Evolutionary conservation across 306 rosid species (phyloP).

Genomic region (Quillaja saponaria): DNA sequence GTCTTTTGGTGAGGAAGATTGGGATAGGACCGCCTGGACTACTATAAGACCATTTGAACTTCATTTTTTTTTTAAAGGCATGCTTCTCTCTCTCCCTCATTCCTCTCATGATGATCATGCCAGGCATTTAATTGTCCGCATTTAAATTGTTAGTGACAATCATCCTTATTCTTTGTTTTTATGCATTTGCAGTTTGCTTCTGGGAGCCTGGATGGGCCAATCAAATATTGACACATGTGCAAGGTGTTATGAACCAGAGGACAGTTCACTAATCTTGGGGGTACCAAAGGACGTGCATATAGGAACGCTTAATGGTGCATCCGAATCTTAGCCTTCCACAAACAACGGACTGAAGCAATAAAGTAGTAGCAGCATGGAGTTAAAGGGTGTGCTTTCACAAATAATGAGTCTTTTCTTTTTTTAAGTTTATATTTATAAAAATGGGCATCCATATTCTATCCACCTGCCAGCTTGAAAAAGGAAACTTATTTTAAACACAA

Average conservation of each 20-base stretch:
- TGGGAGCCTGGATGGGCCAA: constrained; percentile 94
- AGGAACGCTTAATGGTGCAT: constrained; percentile 17
- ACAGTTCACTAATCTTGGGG: constrained; percentile 24
- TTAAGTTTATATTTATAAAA: constrained; percentile 23
- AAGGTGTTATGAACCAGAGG: not conserved
- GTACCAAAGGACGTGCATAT: constrained; percentile 27
- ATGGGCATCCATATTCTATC: constrained; percentile 18
- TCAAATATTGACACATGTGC: constrained; percentile 58
- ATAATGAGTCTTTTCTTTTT: not conserved
- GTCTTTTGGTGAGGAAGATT: too few relatives aligned
- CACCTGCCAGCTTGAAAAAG: constrained; percentile 21
- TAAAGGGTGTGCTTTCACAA: too few relatives aligned
- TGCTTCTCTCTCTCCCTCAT: not conserved
- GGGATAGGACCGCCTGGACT: too few relatives aligned
- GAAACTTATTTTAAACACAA: not conserved
- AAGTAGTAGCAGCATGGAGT: constrained; percentile 17
- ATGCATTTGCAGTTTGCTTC: constrained; percentile 80
- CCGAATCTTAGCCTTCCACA: constrained; percentile 23
- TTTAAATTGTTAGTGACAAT: too few relatives aligned
- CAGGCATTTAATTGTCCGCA: too few relatives aligned
- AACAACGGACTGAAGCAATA: constrained; percentile 10
- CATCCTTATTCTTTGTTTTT: not conserved
- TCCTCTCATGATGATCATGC: not conserved
- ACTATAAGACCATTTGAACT: too few relatives aligned
- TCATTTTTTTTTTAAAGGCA: not conserved